Base-by-base conservation (phyloP, 2,329 filamentous ascomycete genomes). In the Aspergillus felis region DNA sequence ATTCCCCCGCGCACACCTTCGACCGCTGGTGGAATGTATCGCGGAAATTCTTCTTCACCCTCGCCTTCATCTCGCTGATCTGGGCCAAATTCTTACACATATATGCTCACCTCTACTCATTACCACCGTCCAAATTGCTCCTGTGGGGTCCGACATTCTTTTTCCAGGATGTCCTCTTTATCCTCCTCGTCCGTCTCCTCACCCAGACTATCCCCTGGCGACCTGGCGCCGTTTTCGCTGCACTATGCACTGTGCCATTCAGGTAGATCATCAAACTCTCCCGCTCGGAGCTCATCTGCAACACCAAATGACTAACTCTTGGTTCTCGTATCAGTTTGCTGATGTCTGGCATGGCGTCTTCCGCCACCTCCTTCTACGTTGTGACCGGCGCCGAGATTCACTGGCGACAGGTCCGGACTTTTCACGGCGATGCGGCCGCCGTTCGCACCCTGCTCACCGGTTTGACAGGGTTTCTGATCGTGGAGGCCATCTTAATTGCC, bases 361-460 rank as follows among this genome's bases (percentile, higher is more conserved):
- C 71, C 32, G 73, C 72, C 50, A 65, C 64, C 50, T 73, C 70
- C 35, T 72, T 74, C 51, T 74, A 68, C 51, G 54, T 72, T 27
- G 65, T 68, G 12, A 72, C 68, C 38, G 71, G 71, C 7, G 70
- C 71, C 28, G 71, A 74, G 57, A 73, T 74, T 44, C 71, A 74
- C 62, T 74, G 71, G 71, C 64, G 67, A 55, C 71, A 73, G 53
- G 68, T 69, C 44, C 66, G 64, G 29, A 63, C 65, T 29, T 72
- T 73, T 57, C 69, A 69, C 47, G 61, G 64, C 52, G 70, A 72
- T 54, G 68, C 71, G 2, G 70, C 70, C 7, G 69, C 70, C 25
- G 64, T 73, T 38, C 63, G 67, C 8, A 73, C 71, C 3, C 57
- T 74, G 0, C 59, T 73, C 14, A 66, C 70, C 7, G 71, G 71